Evolutionary conservation across 2,329 filamentous ascomycete genomes (phyloP), one percentile per base, ranked within the genome.

Genomic region (Stachybotrys chartarum): DNA sequence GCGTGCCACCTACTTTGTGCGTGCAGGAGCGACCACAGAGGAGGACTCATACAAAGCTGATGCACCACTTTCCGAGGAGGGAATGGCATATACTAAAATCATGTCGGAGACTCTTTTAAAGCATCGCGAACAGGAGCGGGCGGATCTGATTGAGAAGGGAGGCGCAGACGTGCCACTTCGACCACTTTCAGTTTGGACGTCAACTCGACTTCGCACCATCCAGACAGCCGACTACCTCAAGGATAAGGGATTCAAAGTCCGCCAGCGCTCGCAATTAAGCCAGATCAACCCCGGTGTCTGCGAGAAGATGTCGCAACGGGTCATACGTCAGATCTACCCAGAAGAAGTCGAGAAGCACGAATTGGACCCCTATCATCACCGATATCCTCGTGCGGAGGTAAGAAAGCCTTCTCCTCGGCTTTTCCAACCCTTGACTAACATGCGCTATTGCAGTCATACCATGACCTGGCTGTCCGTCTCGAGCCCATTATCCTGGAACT

Each of bases 401-500:
- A 54, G 45, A 12, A 62, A 54, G 45, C 7, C 35, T 45, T n/a
- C 32, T 52, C 18, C 14, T 14, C 14, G 10, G 16, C n/a, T 10
- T 31, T 53, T 54, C 31, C 39, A 46, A 17, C 30, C 50, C 55
- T 24, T 24, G 24, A 24, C 24, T 24, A 51, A 54, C 63, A 51
- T 47, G 48, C 49, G 47, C 31, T 46, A 59, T 6, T 31, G 7
- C 30, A 96, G 89, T 97, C 93, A 8, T 99, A 99, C 72, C 94
- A 99, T 69, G 94, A 99, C 67, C 85, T 99, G 48, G 94, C 94
- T n/a, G 94, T 99, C 57, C 90, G 94, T 24, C 84, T 99, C 50
- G 94, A 99, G 70, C 95, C 94, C 46, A 96, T 99, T 66, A 99
- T 99, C 66, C 83, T 99, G 32, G 94, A 99, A 70, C 82, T 99